Conservation (phyloP, 768 basidiomycete genomes). For the Boletus rex-veris region DNA sequence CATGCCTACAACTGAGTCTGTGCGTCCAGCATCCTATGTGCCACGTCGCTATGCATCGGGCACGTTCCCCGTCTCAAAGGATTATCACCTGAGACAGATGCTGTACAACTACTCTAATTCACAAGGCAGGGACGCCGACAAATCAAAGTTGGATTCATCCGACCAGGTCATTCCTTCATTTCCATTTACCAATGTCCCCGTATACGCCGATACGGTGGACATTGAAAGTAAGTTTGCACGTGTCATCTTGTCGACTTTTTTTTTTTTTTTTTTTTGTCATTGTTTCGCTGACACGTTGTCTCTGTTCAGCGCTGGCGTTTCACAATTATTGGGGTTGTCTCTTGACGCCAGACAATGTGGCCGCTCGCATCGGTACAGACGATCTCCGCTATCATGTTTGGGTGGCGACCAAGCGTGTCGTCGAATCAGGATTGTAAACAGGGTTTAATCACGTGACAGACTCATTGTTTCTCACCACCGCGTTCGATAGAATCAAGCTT, state of each 20-base stretch:
- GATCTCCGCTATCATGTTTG: constrained; percentile 34
- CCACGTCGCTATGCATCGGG: constrained; percentile 22
- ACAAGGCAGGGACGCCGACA: not conserved
- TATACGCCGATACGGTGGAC: constrained; percentile 41
- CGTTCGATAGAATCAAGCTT: constrained; percentile 7
- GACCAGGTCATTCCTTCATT: constrained; percentile 33
- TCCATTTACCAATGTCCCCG: constrained; percentile 26
- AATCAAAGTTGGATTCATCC: constrained; percentile 4
- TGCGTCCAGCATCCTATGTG: constrained; percentile 9
- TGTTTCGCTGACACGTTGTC: not conserved
- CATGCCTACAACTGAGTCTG: constrained; percentile 8
- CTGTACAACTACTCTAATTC: constrained; percentile 20
- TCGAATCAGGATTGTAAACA: constrained; percentile 25
- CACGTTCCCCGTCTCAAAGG: constrained; percentile 27
- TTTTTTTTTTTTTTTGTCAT: too few relatives aligned
- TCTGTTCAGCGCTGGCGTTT: constrained; percentile 30
- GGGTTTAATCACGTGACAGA: not conserved
- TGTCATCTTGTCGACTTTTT: not conserved
- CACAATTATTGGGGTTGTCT: constrained; percentile 33
- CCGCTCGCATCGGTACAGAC: constrained; percentile 19
- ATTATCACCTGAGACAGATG: constrained; percentile 28
- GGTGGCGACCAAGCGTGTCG: constrained; percentile 30
- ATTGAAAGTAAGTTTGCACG: constrained; percentile 37
- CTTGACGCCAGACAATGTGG: constrained; percentile 34
- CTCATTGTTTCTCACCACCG: not conserved